Conservation (phyloP, 306 rosid genomes). For the Trichosanthes truncata region DNA sequence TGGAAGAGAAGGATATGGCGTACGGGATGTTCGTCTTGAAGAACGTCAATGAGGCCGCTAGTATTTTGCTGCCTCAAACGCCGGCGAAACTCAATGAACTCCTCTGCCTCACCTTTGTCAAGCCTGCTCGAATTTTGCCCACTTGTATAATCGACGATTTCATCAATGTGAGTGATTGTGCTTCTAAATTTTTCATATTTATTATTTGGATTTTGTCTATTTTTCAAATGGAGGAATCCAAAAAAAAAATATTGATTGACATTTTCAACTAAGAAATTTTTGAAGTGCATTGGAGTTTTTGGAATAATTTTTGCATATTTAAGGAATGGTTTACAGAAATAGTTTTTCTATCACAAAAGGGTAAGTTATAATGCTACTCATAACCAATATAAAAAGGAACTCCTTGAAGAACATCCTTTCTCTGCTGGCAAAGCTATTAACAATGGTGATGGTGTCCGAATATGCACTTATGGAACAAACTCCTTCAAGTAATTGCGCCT, state of each 20-base stretch:
- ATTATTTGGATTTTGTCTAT: background rate
- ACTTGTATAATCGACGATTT: slow-evolving; percentile 51
- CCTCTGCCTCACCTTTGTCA: slow-evolving; percentile 44
- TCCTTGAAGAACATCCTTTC: no score
- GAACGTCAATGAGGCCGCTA: slow-evolving; percentile 43
- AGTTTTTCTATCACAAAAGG: background rate
- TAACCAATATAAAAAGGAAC: no score
- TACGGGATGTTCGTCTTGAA: slow-evolving; percentile 49
- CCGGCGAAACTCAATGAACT: slow-evolving; percentile 52
- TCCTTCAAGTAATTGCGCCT: no score
- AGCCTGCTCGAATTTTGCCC: slow-evolving; percentile 44
- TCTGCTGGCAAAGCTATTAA: no score
- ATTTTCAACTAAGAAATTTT: background rate
- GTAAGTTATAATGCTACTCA: background rate
- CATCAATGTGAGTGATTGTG: slow-evolving; percentile 26
- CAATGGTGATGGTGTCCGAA: no score
- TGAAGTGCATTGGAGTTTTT: background rate
- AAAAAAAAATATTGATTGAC: background rate
- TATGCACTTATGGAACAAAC: no score
- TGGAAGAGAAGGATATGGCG: slow-evolving; percentile 54
- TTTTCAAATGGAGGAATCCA: background rate
- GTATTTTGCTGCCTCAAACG: slow-evolving; percentile 58
- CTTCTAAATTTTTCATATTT: background rate
- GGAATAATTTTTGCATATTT: background rate
- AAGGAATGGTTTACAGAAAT: background rate